phyloP scores from a whole-genome alignment of 2,329 filamentous ascomycete species.

The Aureobasidium subglaciale region DNA sequence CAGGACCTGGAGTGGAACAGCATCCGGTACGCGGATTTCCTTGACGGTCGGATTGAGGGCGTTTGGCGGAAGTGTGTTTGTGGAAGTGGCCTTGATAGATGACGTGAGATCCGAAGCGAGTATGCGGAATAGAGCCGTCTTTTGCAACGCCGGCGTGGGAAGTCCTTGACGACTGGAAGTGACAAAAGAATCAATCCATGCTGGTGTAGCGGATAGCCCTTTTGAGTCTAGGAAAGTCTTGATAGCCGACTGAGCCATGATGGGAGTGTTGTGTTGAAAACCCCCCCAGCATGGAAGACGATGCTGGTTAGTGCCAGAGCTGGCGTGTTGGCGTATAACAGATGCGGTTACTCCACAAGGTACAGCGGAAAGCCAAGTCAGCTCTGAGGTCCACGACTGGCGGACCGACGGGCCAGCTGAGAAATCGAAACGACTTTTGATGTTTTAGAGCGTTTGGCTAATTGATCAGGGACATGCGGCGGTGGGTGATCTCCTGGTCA shows the following conservation, averaged over 20 bases:
- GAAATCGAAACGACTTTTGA: neutral
- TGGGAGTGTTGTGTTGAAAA: constrained; percentile 4
- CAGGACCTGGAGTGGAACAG: constrained; percentile 72
- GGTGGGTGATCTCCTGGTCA: neutral
- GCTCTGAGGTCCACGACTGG: neutral
- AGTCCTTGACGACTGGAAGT: constrained; percentile 47
- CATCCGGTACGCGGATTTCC: constrained; percentile 50
- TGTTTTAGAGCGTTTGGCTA: neutral
- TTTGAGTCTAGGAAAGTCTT: constrained; percentile 45
- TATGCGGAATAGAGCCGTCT: constrained; percentile 74
- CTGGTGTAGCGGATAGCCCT: constrained; percentile 47
- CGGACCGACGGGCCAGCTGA: neutral
- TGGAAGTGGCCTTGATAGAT: constrained; percentile 40
- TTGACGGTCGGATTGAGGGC: constrained; percentile 48
- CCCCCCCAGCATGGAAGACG: neutral
- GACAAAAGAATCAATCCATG: constrained; percentile 61
- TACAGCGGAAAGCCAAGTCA: neutral
- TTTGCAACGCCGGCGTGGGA: constrained; percentile 63
- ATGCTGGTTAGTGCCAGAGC: neutral
- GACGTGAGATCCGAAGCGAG: constrained; percentile 69
- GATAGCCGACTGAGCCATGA: constrained; percentile 4
- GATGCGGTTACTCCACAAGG: neutral
- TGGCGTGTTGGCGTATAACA: neutral
- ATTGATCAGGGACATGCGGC: neutral
- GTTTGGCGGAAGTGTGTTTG: constrained; percentile 50